Base-by-base conservation (phyloP, 2,329 filamentous ascomycete species). In the Fusarium solani-melongenae region DNA sequence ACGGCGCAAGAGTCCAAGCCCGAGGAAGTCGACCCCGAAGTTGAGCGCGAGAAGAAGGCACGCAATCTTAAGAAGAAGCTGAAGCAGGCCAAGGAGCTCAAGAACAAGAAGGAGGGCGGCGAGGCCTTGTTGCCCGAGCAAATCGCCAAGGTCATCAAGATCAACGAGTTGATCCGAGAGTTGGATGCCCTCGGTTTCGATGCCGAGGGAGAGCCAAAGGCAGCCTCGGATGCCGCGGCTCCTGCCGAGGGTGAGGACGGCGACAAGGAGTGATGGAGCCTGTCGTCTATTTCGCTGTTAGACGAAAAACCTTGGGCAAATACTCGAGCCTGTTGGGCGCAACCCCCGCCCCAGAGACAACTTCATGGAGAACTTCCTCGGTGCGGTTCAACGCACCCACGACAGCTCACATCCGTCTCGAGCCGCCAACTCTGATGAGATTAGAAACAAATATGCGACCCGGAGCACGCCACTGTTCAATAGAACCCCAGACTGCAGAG, bases 91-190 rank as follows among this genome's bases (percentile, higher is more conserved):
- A 93, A 92, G 76, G 96, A 98, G 3, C 87, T 99, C 62, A 93
- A 94, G 81, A 92, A 92, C 78, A 98, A 98, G 88, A 97, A 97
- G 83, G 94, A 97, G 27, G 92, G 91, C 64, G 96, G 96, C 22
- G 93, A 94, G 80, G 88, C 90, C 6, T 84, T 99, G 69, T 87
- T 98, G 29, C 96, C 95, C 0, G 96, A 99, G 84, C 96, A 99
- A 84, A 92, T 98, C 73, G 95, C 96, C 77, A 99, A 99, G 85
- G 94, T 99, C 64, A 97, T 98, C 82, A 97, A 96, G 83, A 98
- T 99, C 81, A 94, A 94, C 72, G 96, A 99, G 85, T 88, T 99
- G 59, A 92, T 98, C 66, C 90, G 95, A 14, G 95, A 98, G 81
- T 85, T 99, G 64, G 94, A 97, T 77, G 88, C 90, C 3, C 86